Evolutionary conservation across 75 land plant genomes (phyloP), one percentile per base, ranked within the genome.

Genomic region (Picea glauca): DNA sequence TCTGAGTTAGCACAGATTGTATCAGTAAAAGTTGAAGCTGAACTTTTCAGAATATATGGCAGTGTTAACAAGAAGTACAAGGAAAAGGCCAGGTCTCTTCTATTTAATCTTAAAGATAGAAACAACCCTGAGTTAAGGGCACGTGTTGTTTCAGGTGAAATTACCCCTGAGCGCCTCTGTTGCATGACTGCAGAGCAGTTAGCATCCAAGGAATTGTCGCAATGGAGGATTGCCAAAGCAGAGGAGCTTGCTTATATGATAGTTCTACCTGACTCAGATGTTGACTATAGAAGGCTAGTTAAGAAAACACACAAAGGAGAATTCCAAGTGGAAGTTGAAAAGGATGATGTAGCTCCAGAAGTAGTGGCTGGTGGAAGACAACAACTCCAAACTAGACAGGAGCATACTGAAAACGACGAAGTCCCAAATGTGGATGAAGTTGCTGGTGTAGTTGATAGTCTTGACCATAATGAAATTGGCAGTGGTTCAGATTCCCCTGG

Each of bases 231-330:
- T 54, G 98, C 98, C n/a, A 98, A 98, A 79, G 99, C 98, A 30
- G 93, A 95, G 84, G 99, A 94, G 67, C 83, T 91, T 79, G 98
- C 89, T 32, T 90, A 95, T 65, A 93, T 88, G 98, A 90, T 91
- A 11, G 96, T 98, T 61, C 82, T 98, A 43, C 92, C 98, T 13
- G 99, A 98, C 78, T 63, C 90, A 3, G 94, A 93, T 40, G 86
- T 88, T 76, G 91, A 90, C 62, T 76, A 82, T 1, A 87, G 93
- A 58, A 90, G 93, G 59, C 60, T 95, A 76, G 96, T 98, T 60
- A 98, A 85, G 88, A 98, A 98, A 83, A 98, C 99, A 58, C 99
- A 98, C 72, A 98, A 98, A 79, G 99, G 99, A 63, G 99, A 98
- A 62, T 83, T 89, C 81, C 88, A 90, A 75, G 92, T 97, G 26